Base-by-base conservation (phyloP, 2,329 filamentous ascomycete species). In the Calonectria pseudoturangicola region DNA sequence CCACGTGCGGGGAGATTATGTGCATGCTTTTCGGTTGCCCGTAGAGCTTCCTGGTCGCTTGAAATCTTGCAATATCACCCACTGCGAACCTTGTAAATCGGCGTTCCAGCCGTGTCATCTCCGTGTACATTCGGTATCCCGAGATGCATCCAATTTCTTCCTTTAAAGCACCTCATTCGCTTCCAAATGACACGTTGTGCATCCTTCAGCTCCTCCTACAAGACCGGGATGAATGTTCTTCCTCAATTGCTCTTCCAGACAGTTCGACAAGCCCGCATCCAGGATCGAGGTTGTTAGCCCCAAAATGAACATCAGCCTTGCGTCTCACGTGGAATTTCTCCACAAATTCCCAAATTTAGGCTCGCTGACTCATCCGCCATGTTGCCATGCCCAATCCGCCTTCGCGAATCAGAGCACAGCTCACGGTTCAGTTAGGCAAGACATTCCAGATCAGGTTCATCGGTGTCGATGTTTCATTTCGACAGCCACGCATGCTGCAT, bases 301-400 rank as follows among this genome's bases (percentile, higher is more conserved):
- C 63, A 77, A 74, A 76, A 66, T 64, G 67, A 73, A 58, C 62
- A 70, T 79, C 76, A 79, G 81, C 77, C 76, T 81, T 80, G 79
- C 76, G 66, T 77, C 74, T 81, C 78, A 81, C 79, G 77, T 82
- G 80, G 76, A 78, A 71, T 33, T 68, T 72, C 71, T 74, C 80
- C 79, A 81, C 74, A 76, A 70, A 73, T 66, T 60, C 47, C 71
- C 70, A 73, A 58, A 58, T 66, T 66, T 68, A 66, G 62, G 51
- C 39, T 72, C n/a, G 75, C 71, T 80, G 78, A 80, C 74, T 81
- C 75, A 82, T 74, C 76, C 21, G 64, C 28, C 58, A 41, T 45
- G 28, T 8, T 33, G 33, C 54, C 54, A 58, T 39, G n/a, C 54
- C 48, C 50, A 65, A 64, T 36, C 18, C 25, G 25, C 45, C 21